Conservation (phyloP, 495 filamentous ascomycete species). For the Aspergillus kassunensis region DNA sequence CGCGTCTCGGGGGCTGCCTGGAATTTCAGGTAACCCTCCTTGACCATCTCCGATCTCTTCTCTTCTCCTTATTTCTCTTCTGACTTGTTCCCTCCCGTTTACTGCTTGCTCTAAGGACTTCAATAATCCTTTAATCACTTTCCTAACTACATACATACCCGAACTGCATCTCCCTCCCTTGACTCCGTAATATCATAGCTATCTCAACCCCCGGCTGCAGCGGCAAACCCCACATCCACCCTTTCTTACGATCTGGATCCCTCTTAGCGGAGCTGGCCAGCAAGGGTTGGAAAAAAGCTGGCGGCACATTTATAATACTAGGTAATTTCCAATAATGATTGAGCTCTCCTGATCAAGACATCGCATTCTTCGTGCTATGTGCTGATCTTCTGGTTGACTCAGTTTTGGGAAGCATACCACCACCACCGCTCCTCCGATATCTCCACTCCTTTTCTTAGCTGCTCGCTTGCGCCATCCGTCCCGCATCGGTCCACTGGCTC, state of each 20-base stretch:
- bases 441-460: conserved; percentile 25
- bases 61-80: neutral
- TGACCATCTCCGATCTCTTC: neutral
- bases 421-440: conserved; percentile 15
- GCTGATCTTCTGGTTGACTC: conserved; percentile 2
- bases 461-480: conserved; percentile 71
- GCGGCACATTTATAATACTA: neutral
- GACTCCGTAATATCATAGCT: neutral
- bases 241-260: conserved; percentile 31
- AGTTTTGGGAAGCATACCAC: conserved; percentile 12
- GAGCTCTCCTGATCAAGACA: too few relatives aligned
- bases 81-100: neutral
- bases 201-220: conserved; percentile 29
- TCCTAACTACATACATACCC: neutral
- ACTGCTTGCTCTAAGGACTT: neutral
- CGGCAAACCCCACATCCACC: conserved; percentile 58
- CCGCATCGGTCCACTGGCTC: conserved; percentile 65
- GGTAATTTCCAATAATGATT: too few relatives aligned
- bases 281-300: conserved; percentile 15
- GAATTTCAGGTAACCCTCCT: conserved; percentile 13
- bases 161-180: neutral
- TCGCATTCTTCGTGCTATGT: too few relatives aligned
- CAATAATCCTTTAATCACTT: neutral
- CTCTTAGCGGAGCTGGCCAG: conserved; percentile 15
- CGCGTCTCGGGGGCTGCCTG: conserved; percentile 11